phyloP scores from a whole-genome alignment of 1,284 basidiomycete genomes.

The Rhodotorula glutinis region DNA sequence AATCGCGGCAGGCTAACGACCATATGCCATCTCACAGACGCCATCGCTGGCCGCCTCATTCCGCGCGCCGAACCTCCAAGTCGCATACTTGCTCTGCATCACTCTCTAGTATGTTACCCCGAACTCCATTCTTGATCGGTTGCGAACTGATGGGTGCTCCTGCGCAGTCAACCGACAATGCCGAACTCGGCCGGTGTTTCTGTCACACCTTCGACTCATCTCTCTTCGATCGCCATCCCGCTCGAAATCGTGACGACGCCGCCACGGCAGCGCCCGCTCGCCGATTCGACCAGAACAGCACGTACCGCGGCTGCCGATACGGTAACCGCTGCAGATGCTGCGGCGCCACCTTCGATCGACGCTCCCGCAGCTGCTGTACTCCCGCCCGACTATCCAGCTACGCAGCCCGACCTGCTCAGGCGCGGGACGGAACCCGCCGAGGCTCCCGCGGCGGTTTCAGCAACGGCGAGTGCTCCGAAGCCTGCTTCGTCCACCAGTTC shows the following conservation, averaged over 20 bases:
- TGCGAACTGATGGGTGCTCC: too few species aligned
- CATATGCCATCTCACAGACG: not conserved
- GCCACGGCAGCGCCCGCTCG: not conserved
- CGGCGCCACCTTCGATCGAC: too few species aligned
- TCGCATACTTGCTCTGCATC: conserved; percentile 25
- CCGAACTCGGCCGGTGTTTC: conserved; percentile 4
- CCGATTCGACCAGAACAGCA: not conserved
- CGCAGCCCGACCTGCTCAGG: not conserved
- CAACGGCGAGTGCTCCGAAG: not conserved
- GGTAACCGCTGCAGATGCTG: not conserved
- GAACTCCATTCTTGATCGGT: not conserved
- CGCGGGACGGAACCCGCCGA: not conserved
- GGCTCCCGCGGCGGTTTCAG: not conserved
- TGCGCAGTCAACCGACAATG: too few species aligned
- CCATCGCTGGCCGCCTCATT: conserved; percentile 22
- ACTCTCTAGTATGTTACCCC: conserved; percentile 18
- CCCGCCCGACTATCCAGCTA: not conserved
- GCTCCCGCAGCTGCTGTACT: too few species aligned
- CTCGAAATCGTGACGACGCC: conserved; percentile 23
- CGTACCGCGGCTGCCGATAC: not conserved
- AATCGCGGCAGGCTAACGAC: too few species aligned
- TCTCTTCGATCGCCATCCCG: conserved; percentile 18
- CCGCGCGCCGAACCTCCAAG: conserved; percentile 30
- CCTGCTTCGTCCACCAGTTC: not conserved
- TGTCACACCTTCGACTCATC: conserved; percentile 3